phyloP scores from a whole-genome alignment of 2,329 filamentous ascomycete species.

The Fusarium cyanostomum region DNA sequence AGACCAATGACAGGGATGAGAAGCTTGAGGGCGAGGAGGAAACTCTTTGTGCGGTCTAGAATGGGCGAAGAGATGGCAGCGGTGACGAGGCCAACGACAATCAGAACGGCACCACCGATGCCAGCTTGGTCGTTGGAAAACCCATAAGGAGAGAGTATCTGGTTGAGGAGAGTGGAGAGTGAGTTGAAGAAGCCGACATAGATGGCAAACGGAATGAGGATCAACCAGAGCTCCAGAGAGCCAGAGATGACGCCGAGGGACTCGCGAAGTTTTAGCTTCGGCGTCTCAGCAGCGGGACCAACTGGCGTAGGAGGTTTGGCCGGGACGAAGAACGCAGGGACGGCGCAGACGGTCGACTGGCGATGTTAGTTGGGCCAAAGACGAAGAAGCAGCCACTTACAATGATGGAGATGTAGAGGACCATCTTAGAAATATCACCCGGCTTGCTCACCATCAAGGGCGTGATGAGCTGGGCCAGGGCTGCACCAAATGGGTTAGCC shows the following conservation, averaged over 20 bases:
- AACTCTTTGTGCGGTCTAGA: conserved; percentile 85
- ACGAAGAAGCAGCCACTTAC: conserved; percentile 56
- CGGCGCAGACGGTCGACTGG: conserved; percentile 58
- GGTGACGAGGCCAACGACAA: conserved; percentile 83
- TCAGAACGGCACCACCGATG: conserved; percentile 88
- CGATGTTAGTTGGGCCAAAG: conserved; percentile 18
- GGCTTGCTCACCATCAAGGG: conserved; percentile 76
- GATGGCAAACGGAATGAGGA: conserved; percentile 81
- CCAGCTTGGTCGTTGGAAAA: conserved; percentile 87
- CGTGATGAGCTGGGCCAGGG: conserved; percentile 85
- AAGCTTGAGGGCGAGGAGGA: conserved; percentile 76
- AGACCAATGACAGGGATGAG: conserved; percentile 78
- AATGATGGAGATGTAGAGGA: conserved; percentile 86
- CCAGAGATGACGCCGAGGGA: conserved; percentile 62
- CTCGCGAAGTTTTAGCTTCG: conserved; percentile 61
- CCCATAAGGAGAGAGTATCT: conserved; percentile 87
- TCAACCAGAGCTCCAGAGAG: conserved; percentile 79
- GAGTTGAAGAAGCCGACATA: conserved; percentile 97
- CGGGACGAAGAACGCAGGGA: conserved; percentile 86
- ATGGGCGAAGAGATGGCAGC: conserved; percentile 82
- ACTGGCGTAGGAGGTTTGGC: conserved; percentile 79
- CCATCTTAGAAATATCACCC: conserved; percentile 77
- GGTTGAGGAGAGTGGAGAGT: conserved; percentile 86
- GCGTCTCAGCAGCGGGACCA: conserved; percentile 70
- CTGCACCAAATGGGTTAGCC: conserved; percentile 90